Evolutionary conservation across 2,329 filamentous ascomycete species (phyloP).

Genomic region (Cercospora brassicicola): DNA sequence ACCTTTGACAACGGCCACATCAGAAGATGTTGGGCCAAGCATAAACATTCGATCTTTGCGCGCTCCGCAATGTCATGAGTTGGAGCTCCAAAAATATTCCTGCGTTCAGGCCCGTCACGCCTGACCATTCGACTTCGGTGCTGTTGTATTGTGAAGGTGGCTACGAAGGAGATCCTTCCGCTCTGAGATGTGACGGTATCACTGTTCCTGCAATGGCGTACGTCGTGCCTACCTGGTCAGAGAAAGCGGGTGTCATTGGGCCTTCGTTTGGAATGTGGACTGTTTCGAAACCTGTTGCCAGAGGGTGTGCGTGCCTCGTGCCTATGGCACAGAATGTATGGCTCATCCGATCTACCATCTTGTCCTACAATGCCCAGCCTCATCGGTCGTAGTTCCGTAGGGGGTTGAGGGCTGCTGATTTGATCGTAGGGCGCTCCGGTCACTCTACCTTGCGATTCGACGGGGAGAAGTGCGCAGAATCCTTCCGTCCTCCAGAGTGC

Average conservation of each 20-base stretch:
- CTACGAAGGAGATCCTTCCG: not conserved
- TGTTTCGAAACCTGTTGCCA: not conserved
- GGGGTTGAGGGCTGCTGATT: not conserved
- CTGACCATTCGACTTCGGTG: not conserved
- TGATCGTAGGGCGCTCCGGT: not conserved
- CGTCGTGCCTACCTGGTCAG: not conserved
- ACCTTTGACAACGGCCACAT: not conserved
- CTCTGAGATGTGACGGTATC: not conserved
- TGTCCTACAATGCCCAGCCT: not conserved
- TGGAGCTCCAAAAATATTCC: not conserved
- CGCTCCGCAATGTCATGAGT: not conserved
- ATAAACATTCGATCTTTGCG: not conserved
- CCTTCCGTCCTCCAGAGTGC: not conserved
- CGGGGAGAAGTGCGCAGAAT: not conserved
- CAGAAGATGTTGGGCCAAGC: not conserved
- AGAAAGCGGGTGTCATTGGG: not conserved
- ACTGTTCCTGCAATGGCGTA: not conserved
- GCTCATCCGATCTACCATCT: not conserved
- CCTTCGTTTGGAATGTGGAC: not conserved
- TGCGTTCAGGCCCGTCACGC: not conserved
- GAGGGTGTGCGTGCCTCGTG: not conserved
- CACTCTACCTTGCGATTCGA: not conserved
- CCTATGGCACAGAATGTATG: not conserved
- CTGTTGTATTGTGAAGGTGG: not conserved
- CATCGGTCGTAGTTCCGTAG: not conserved